Percentiles rank a stretch among this genome's conserved stretches.
Conservation (phyloP, 2,329 filamentous ascomycete genomes). For the Verticillium zaregamsianum region DNA sequence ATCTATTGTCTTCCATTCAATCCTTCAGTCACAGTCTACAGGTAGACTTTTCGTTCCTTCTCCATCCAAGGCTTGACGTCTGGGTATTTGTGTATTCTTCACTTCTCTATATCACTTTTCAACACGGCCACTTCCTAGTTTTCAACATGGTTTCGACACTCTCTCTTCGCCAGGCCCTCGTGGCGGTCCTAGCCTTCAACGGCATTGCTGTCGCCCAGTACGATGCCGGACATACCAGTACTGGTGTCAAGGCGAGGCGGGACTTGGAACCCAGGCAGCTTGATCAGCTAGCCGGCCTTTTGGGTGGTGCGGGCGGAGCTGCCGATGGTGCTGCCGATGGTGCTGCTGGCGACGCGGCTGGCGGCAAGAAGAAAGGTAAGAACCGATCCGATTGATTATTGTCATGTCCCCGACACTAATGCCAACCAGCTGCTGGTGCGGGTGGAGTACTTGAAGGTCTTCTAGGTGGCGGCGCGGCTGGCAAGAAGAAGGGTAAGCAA, state of each 20-base stretch:
- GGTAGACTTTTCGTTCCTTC: background rate
- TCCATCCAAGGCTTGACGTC: conserved; percentile 1
- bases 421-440: background rate
- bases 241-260: background rate
- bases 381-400: background rate
- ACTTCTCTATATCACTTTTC: background rate
- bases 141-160: conserved; percentile 1
- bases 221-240: background rate
- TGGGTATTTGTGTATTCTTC: background rate
- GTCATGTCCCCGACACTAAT: background rate
- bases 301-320: background rate
- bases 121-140: background rate
- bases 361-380: background rate
- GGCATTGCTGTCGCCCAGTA: background rate
- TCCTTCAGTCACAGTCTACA: background rate
- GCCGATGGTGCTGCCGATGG: background rate
- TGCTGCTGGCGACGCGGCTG: background rate
- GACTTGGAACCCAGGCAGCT: background rate
- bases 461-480: background rate
- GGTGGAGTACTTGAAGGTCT: background rate
- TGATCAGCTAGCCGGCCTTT: background rate
- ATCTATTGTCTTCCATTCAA: background rate
- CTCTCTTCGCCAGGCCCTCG: background rate
- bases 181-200: background rate
- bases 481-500: background rate